Evolutionary conservation across 2,329 filamentous ascomycete genomes (phyloP), one percentile per base, ranked within the genome.

Genomic region (Penicillium hordei): DNA sequence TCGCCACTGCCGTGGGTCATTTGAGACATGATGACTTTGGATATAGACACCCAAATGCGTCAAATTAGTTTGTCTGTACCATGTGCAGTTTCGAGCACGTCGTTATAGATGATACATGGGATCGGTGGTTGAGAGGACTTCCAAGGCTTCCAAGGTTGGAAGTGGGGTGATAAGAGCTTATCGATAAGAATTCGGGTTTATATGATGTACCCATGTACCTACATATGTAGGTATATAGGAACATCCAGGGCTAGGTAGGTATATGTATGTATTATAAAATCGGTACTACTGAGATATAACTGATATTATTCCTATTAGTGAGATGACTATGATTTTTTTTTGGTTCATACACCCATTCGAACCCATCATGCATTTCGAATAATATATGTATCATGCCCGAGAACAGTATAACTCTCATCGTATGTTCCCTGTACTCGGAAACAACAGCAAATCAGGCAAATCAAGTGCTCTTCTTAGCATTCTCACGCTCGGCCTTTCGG

Each of bases 401-500:
- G 23, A 25, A 25, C 19, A 43, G 19, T 4, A 36, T 23, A 40
- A 7, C 17, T 33, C 17, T 17, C 9, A 15, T 19, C 23, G 29
- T 36, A 21, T 8, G 27, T 15, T 12, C 36, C 25, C 27, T 34
- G 6, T 48, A 45, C 19, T 29, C 29, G 40, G 40, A 43, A 38
- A 27, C 25, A 33, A 15, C 46, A 9, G 10, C 25, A 31, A 50
- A 17, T 27, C 36, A 2, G 40, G 19, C 43, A 46, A 29, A 25
- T 69, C 63, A 76, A 43, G 68, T 68, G 60, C 71, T 71, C 69
- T 78, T 78, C 72, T 79, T 78, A 34, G 69, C 75, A 78, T 90
- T 90, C 83, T 95, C 90, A 45, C 91, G 85, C 68, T 90, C 91
- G 4, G 86, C 88, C 83, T 96, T 97, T 72, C 83, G 88, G 71